Evolutionary conservation across 208 protist genomes (phyloP), one percentile per base, ranked within the genome.

Genomic region (Trichomonas tenax): DNA sequence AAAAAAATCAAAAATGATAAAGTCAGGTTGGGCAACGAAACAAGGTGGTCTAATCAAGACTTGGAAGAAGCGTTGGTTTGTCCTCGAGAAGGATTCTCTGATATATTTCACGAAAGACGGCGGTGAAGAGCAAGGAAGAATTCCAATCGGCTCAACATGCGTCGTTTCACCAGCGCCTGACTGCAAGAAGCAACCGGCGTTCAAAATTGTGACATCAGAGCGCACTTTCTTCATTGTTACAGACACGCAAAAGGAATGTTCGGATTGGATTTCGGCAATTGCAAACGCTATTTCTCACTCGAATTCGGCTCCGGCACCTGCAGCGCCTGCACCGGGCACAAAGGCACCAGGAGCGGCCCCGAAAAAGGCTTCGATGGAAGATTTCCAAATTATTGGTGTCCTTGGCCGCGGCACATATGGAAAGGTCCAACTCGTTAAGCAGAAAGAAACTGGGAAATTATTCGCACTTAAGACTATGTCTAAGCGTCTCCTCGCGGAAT

Each of bases 31-130:
- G 86, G 14, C 1, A 14, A 93, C 44, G 40, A 93, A 93, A 51
- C 86, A 51, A 38, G 86, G 86, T 38, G 86, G 86, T 14, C 21
- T 48, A 38, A 51, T 93, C 34, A 93, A 93, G 26, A 51, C 86
- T 49, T 93, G 86, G 86, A 93, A 93, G n/a, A 93, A 51, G 86
- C 40, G 86, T 9, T 93, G 86, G 86, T 93, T 93, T 38, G n/a
- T n/a, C 6, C 26, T 93, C 4, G 26, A 34, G 14, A 44, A 44
- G 17, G 26, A 23, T 40, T 14, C 15, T 2, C 26, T 93, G 1
- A n/a, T 14, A 38, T 93, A 93, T 51, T 58, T 34, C 46, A 38
- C 40, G 4, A 51, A 93, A 17, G 26, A 51, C 26, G 26, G 17
- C 2, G 26, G 45, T 34, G n/a, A 34, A 44, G 44, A 51, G 21